These are phyloP conservation scores for Diplodia corticola DNA, from an alignment of 2,329 filamentous ascomycete species.

Conservation along the genomic window DNA sequence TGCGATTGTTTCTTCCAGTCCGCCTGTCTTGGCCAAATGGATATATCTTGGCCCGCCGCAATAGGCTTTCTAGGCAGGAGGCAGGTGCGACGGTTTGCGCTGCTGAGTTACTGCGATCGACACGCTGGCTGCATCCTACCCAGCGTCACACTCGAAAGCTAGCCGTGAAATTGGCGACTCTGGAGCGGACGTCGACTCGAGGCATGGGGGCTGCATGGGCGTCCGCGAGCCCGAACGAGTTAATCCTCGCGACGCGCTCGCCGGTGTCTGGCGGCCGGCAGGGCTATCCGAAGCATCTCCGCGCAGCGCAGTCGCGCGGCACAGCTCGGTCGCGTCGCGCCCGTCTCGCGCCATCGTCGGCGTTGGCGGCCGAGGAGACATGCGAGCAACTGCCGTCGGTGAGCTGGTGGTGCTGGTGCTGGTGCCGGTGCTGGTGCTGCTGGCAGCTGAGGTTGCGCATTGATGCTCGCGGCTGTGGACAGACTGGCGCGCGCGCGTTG, in stretches of 20 bases:
- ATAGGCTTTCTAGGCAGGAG: constrained; percentile 17
- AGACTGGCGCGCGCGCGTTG: background rate
- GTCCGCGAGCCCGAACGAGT: background rate
- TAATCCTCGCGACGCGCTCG: background rate
- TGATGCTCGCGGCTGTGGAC: background rate
- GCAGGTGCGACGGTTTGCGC: background rate
- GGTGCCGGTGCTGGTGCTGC: background rate
- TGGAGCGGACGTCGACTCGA: background rate
- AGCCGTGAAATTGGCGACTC: background rate
- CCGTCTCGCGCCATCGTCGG: background rate
- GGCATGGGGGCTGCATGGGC: background rate
- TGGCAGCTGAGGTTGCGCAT: background rate
- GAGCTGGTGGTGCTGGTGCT: background rate
- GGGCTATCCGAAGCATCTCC: constrained; percentile 16
- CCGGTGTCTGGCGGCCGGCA: background rate
- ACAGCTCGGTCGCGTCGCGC: constrained; percentile 1
- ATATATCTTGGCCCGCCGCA: background rate
- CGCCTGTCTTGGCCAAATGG: constrained; percentile 7
- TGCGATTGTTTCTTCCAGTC: background rate
- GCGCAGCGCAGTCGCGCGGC: background rate
- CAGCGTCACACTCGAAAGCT: background rate
- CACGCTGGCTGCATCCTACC: background rate
- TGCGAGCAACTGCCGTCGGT: constrained; percentile 1
- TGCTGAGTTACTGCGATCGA: background rate
- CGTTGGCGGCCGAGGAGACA: background rate